Evolutionary conservation across 2,329 filamentous ascomycete genomes (phyloP), one percentile per base, ranked within the genome.

Genomic region (Coccinonectria pachysandricola): DNA sequence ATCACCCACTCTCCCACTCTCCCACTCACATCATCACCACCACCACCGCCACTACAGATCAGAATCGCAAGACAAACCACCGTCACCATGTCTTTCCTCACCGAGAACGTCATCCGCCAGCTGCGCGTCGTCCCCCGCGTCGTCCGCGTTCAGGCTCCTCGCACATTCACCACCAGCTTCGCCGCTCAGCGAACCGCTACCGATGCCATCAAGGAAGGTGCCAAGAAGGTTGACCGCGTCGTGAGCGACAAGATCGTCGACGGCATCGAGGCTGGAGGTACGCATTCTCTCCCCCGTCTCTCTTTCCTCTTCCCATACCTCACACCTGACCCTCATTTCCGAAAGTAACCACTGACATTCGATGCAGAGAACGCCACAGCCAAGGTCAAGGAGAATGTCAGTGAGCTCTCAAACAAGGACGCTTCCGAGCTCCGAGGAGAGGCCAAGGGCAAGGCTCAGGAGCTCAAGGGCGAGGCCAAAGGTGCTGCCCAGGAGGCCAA

Each of bases 191-290:
- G 72, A 55, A 56, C 60, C 7, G 55, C 63, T 3, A 56, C 65
- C 26, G 68, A 76, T 30, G 40, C 60, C 0, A 65, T 68, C 41
- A 79, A 76, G 53, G 71, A 78, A 35, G 62, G 63, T 4, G 51
- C 71, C 31, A 74, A 77, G 53, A 56, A 54, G 5, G 69, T 75
- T 5, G 71, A 79, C 54, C 62, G 70, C 15, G 62, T 57, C 25
- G 69, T 79, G 21, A 65, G 67, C 32, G 66, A 74, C 47, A 76
- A 73, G 47, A 46, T 79, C 11, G 67, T 76, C 15, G 68, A 71
- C 19, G 71, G 70, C 10, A 73, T 79, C 46, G 61, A 79, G 39
- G 56, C 60, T 23, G 65, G 66, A 24, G 51, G 75, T 76, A 59
- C 32, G 66, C 59, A n/a, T 7, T n/a, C n/a, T 14, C 12, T 19